Conservation (phyloP, 352 stramenopile species). For the Pythium dissimile region DNA sequence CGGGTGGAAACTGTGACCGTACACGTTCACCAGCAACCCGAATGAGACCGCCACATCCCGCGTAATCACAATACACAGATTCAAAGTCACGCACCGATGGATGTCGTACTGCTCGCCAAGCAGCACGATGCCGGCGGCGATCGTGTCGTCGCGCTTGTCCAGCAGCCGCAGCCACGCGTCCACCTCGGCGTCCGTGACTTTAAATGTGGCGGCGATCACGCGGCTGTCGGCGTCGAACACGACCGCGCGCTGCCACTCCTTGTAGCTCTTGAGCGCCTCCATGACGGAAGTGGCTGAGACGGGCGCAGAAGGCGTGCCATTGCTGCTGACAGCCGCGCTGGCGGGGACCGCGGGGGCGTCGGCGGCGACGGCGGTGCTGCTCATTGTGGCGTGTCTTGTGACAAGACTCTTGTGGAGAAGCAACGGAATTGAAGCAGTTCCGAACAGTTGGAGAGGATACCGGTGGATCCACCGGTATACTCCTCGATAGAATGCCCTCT, state of each 20-base stretch:
- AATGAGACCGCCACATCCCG: not conserved
- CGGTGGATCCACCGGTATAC: not conserved
- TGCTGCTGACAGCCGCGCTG: slow-evolving; percentile 6
- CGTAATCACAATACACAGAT: not conserved
- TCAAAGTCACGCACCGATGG: slow-evolving; percentile 40
- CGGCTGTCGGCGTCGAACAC: slow-evolving; percentile 56
- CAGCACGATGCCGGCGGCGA: slow-evolving; percentile 64
- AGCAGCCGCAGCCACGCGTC: slow-evolving; percentile 43
- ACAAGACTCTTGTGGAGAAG: not conserved
- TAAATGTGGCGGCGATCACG: slow-evolving; percentile 49
- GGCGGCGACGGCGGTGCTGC: slow-evolving; percentile 5
- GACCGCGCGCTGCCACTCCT: slow-evolving; percentile 65
- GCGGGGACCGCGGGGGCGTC: not conserved
- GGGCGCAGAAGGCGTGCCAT: not conserved
- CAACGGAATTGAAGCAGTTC: not conserved
- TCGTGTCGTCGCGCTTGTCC: slow-evolving; percentile 74
- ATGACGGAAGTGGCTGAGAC: slow-evolving; percentile 48
- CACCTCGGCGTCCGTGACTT: slow-evolving; percentile 57
- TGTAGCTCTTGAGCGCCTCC: slow-evolving; percentile 51
- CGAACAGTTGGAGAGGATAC: not conserved
- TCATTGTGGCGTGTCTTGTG: slow-evolving; percentile 8
- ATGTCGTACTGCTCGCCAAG: slow-evolving; percentile 82
- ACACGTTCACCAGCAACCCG: not conserved
- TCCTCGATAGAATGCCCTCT: not conserved
- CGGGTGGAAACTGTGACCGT: slow-evolving; percentile 53